A percentile compares a stretch with the other conserved stretches of the same genome.
phyloP scores from a whole-genome alignment of 805 yeast species.

The Kuraishia ogatae region DNA sequence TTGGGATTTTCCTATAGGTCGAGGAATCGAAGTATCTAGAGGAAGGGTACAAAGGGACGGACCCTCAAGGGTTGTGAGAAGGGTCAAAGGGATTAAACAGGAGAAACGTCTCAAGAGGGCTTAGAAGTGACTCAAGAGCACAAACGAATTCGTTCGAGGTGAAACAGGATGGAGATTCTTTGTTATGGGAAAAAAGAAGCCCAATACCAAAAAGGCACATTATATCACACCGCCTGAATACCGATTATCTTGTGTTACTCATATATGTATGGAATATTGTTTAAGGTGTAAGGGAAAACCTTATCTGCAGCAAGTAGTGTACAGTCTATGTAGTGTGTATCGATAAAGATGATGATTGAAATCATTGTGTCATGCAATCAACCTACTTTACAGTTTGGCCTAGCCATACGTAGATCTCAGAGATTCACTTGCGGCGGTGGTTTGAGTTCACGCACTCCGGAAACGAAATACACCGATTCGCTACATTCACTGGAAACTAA shows the following conservation, averaged over 20 bases:
- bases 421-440: too few relatives aligned
- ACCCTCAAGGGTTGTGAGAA: not conserved
- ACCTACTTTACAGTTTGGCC: too few relatives aligned
- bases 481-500: too few relatives aligned
- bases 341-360: not conserved
- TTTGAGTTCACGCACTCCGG: too few relatives aligned
- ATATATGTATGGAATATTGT: not conserved
- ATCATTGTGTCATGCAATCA: not conserved
- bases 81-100: not conserved
- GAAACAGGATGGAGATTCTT: not conserved
- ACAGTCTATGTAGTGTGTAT: not conserved
- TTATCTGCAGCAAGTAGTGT: not conserved
- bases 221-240: not conserved
- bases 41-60: not conserved
- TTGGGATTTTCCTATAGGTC: not conserved
- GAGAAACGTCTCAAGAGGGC: not conserved
- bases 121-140: not conserved
- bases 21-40: not conserved
- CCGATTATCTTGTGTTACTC: not conserved
- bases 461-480: too few relatives aligned
- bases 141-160: too few relatives aligned
- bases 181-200: not conserved
- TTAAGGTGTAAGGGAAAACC: not conserved
- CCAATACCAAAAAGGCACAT: not conserved
- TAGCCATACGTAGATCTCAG: too few relatives aligned